A percentile compares a stretch with the other conserved stretches of the same genome.
phyloP scores from a whole-genome alignment of 2,329 filamentous ascomycete genomes.

The Monilinia laxa region DNA sequence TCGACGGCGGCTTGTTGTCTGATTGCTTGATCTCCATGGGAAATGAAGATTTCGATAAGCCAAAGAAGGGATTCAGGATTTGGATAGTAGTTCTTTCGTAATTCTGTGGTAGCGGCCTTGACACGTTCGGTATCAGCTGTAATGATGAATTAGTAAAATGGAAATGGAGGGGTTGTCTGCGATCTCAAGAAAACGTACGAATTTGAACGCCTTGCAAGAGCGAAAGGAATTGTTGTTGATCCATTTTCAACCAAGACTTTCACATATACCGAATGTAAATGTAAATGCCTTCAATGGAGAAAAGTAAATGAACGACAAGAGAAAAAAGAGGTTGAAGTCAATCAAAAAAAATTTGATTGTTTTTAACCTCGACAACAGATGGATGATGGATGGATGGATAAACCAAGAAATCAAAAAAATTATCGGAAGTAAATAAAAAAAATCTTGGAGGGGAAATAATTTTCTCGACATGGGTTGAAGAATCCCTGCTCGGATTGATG shows the following conservation, averaged over 20 bases:
- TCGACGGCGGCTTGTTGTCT: slow-evolving; percentile 92
- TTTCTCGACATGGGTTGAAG: background rate
- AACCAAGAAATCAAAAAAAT: background rate
- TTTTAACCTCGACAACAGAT: background rate
- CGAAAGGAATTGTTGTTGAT: slow-evolving; percentile 79
- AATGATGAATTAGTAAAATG: slow-evolving; percentile 34
- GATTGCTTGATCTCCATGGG: slow-evolving; percentile 59
- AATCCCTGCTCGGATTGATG: too few species aligned
- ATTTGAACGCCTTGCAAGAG: slow-evolving; percentile 85
- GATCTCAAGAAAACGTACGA: slow-evolving; percentile 58
- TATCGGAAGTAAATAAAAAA: background rate
- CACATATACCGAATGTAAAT: slow-evolving; percentile 19
- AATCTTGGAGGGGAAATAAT: background rate
- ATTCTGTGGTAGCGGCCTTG: slow-evolving; percentile 83
- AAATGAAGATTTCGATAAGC: slow-evolving; percentile 84
- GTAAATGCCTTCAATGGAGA: slow-evolving; percentile 13
- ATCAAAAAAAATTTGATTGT: slow-evolving; percentile 2
- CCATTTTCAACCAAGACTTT: slow-evolving; percentile 52
- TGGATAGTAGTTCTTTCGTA: slow-evolving; percentile 92
- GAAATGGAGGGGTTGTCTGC: slow-evolving; percentile 4
- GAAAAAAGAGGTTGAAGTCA: background rate
- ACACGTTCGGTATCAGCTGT: slow-evolving; percentile 84
- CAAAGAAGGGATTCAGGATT: slow-evolving; percentile 79
- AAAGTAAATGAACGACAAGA: slow-evolving; percentile 4
- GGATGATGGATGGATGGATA: background rate